phyloP scores from a whole-genome alignment of 2,329 filamentous ascomycete genomes.

The Aureobasidium leucospermi region DNA sequence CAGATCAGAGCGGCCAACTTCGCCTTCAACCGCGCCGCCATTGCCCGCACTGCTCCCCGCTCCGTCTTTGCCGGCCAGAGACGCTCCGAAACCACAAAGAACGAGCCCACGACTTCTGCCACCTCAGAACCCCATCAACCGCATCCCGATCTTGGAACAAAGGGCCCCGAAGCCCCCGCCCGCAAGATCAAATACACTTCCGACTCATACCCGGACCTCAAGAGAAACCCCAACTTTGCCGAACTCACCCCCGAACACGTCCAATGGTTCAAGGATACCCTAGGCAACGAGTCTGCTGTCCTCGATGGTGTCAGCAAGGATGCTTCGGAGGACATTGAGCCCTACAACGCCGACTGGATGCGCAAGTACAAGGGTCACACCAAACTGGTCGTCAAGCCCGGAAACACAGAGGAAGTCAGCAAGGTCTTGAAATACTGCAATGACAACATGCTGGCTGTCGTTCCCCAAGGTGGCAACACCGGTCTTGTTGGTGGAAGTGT shows the following conservation, averaged over 20 bases:
- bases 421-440: slow-evolving; percentile 92
- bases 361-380: slow-evolving; percentile 92
- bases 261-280: slow-evolving; percentile 69
- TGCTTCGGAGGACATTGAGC: slow-evolving; percentile 71
- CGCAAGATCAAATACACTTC: slow-evolving; percentile 66
- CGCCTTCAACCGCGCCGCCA: slow-evolving; percentile 21
- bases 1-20: slow-evolving; percentile 26
- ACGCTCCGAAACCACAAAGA: slow-evolving; percentile 25
- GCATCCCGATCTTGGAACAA: slow-evolving; percentile 22
- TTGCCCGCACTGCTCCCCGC: slow-evolving; percentile 19
- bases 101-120: slow-evolving; percentile 24
- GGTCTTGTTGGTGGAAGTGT: slow-evolving; percentile 92
- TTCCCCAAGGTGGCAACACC: slow-evolving; percentile 95
- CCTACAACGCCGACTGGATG: slow-evolving; percentile 99
- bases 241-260: slow-evolving; percentile 72
- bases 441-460: slow-evolving; percentile 81
- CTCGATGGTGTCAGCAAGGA: slow-evolving; percentile 75
- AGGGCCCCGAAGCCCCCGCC: slow-evolving; percentile 21
- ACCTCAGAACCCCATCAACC: slow-evolving; percentile 17
- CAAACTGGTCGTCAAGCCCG: slow-evolving; percentile 78
- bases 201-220: slow-evolving; percentile 75
- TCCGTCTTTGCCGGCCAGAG: slow-evolving; percentile 17
- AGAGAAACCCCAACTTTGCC: slow-evolving; percentile 70
- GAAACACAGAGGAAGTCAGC: slow-evolving; percentile 80
- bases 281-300: slow-evolving; percentile 71